Conservation (phyloP, 306 rosid species). For the Ceratonia siliqua region DNA sequence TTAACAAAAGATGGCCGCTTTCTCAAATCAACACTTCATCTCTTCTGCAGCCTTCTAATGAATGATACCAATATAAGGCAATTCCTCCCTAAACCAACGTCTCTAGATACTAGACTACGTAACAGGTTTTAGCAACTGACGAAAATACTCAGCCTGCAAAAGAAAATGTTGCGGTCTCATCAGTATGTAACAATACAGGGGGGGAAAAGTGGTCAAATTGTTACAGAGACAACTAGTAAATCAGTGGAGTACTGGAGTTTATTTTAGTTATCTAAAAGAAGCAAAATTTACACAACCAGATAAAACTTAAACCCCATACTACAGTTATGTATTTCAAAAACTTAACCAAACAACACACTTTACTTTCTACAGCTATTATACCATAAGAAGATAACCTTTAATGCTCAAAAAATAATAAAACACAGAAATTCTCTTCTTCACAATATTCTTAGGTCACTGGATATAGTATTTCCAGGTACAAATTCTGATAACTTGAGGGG, state of each 20-base stretch:
- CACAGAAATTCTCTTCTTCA: neutral
- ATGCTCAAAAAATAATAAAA: neutral
- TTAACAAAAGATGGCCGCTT: conserved; percentile 42
- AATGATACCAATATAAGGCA: conserved; percentile 50
- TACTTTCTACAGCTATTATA: conserved; percentile 4
- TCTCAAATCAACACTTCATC: conserved; percentile 49
- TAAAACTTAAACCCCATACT: conserved; percentile 5
- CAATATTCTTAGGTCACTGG: neutral
- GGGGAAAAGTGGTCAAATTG: neutral
- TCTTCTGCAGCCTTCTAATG: conserved; percentile 50
- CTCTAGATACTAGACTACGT: conserved; percentile 69
- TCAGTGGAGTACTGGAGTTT: neutral
- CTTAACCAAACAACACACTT: conserved; percentile 1
- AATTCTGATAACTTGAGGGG: neutral
- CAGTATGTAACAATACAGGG: neutral
- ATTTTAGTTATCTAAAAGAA: neutral
- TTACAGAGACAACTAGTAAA: conserved; percentile 15
- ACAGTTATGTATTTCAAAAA: conserved; percentile 4
- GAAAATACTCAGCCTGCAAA: conserved; percentile 91
- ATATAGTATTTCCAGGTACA: neutral
- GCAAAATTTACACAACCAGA: neutral
- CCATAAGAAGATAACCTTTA: neutral
- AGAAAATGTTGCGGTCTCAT: conserved; percentile 22
- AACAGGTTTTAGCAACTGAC: conserved; percentile 97
- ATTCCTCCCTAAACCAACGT: conserved; percentile 53